Base-by-base conservation (phyloP, 108 stramenopile genomes). In the Conticribra weissflogii region DNA sequence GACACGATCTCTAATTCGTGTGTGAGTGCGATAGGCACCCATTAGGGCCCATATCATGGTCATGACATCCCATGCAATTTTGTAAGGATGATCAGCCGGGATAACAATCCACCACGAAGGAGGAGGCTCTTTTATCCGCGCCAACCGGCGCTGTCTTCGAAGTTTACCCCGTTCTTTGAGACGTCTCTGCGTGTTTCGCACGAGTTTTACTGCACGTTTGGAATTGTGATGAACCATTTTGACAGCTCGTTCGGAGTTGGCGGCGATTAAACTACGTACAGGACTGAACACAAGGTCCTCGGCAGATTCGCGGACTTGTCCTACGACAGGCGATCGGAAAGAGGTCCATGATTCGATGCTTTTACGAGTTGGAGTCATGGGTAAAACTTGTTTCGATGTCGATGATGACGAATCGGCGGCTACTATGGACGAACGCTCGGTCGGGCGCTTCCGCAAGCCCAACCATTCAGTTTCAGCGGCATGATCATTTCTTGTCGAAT, bases 81-180 rank as follows among this genome's bases (percentile, higher is more conserved):
- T 94, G 54, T 88, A 71, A 0, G 88, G 88, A 68, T 94, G 93
- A 52, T 94, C 86, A 15, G 84, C 81, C 9, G 93, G 89, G 54
- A 94, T 90, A 22, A 71, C 62, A 63, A 79, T 79, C 78, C 78
- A 79, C 78, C 78, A 79, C 1, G 71, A 72, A 29, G 59, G 44
- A 9, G 64, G 54, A 16, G 68, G 68, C 0, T 70, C 63, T 34
- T 66, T 71, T 1, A 59, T 31, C 2, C 70, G 65, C 27, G 53
- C 65, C 49, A 71, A 36, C 12, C 78, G 70, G 23, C 78, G 78
- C 28, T 29, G 70, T 29, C 70, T 57, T 30, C 78, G 65, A 36
- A 41, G 47, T 31, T 79, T 69, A 28, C 59, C 66, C 0, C 71
- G 70, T 23, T 79, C 71, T n/a, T 36, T 60, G 3, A 79, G 36